Evolutionary conservation across 1,284 basidiomycete species (phyloP).

Genomic region (Testicularia cyperi): DNA sequence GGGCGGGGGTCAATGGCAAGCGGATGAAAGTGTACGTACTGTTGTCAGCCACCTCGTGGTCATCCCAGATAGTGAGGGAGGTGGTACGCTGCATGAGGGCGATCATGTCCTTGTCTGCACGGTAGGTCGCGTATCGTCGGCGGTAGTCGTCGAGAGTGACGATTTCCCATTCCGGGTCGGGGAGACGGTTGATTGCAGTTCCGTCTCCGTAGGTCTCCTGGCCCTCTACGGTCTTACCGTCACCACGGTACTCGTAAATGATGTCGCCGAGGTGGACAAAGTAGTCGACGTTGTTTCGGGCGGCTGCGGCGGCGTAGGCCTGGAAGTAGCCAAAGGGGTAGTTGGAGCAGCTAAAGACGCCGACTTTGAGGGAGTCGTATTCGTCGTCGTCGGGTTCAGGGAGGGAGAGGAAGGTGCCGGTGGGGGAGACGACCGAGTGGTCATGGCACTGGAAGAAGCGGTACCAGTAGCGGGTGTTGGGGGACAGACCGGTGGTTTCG

Average conservation of each 20-base stretch:
- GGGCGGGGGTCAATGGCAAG: no score
- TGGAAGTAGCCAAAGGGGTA: conserved; percentile 69
- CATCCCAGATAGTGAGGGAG: conserved; percentile 62
- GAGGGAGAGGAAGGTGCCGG: conserved; percentile 64
- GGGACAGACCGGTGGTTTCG: conserved; percentile 65
- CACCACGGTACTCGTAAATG: conserved; percentile 56
- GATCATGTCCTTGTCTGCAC: conserved; percentile 34
- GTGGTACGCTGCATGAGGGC: conserved; percentile 16
- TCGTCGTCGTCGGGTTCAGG: conserved; percentile 35
- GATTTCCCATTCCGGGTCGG: conserved; percentile 65
- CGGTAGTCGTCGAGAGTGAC: conserved; percentile 70
- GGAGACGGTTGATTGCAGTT: conserved; percentile 54
- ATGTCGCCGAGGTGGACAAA: conserved; percentile 72
- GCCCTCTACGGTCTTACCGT: conserved; percentile 18
- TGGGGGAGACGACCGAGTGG: conserved; percentile 59
- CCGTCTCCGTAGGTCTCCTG: conserved; percentile 59
- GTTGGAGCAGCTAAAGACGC: conserved; percentile 69
- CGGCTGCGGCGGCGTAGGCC: conserved; percentile 68
- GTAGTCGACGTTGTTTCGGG: conserved; percentile 65
- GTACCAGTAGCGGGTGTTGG: conserved; percentile 69
- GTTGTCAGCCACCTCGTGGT: conserved; percentile 70
- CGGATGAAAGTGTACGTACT: no score
- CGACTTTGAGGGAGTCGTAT: conserved; percentile 65
- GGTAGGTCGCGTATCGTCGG: conserved; percentile 67
- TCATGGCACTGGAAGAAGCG: conserved; percentile 66